Base-by-base conservation (phyloP, 306 rosid genomes). In the Sophora flavescens region DNA sequence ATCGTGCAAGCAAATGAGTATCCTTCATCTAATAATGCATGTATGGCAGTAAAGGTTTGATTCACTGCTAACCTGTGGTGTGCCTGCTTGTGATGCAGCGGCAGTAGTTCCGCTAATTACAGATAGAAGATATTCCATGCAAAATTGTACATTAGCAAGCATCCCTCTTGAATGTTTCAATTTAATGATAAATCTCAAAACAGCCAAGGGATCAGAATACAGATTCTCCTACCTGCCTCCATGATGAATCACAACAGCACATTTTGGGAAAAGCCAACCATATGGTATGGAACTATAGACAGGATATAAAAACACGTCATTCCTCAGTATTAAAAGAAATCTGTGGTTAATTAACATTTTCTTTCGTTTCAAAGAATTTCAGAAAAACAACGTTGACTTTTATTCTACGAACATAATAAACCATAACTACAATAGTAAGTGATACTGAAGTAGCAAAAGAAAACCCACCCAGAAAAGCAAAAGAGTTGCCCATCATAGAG, bases 51-150 rank as follows among this genome's bases (percentile, higher is more conserved):
- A 69, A 58, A 58, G 68, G 14, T 64, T 67, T 48, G 61, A 63
- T 65, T 44, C 54, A 73, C 44, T 51, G 57, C 92, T 64, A 85
- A 88, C 97, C 96, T 92, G 97, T 10, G 97, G 96, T 80, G 79
- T 86, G 74, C 97, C 96, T 54, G 96, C 85, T 9, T 52, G 89
- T 76, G 90, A 82, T 62, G 92, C 96, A 60, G 92, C 93, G 48
- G 96, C 97, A 72, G 96, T 88, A 75, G 91, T 86, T 83, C 97
- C 97, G 81, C 97, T 92, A 75, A 50, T 78, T 58, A 41, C 50
- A 57, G 68, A 79, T 41, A 26, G 58, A 63, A 61, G 39, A 62
- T 63, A 78, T 66, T 57, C 69, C 70, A 64, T 44, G 53, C 38
- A 69, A 82, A 83, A 70, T 75, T 9, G 72, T 12, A 41, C 4